These are phyloP conservation scores for Ustilago lituana DNA, from an alignment of 1,284 basidiomycete genomes.

Conservation along the genomic window DNA sequence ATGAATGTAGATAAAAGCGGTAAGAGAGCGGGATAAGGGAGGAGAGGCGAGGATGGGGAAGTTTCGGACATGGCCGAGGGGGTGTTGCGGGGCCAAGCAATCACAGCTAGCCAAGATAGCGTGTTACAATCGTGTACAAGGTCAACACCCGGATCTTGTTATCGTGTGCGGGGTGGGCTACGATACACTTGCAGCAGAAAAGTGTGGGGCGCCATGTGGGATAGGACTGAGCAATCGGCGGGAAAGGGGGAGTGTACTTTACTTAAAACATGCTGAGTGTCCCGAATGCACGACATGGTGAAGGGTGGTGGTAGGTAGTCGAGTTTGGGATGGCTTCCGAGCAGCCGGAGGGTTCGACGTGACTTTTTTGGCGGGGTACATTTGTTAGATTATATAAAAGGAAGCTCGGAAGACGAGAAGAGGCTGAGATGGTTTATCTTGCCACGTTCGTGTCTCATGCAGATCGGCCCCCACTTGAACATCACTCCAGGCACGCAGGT, in stretches of 20 bases:
- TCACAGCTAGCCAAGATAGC: slow-evolving; percentile 30
- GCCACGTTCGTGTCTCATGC: no score
- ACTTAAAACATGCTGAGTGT: no score
- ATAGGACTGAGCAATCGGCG: no score
- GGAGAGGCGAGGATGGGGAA: slow-evolving; percentile 9
- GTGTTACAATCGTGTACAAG: background rate
- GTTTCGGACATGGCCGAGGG: slow-evolving; percentile 43
- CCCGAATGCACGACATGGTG: slow-evolving; percentile 5
- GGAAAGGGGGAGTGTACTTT: background rate
- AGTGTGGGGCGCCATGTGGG: slow-evolving; percentile 47
- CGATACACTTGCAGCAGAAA: background rate
- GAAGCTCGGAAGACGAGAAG: slow-evolving; percentile 28
- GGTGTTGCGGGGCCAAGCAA: slow-evolving; percentile 37
- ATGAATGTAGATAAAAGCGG: no score
- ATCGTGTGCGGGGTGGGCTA: background rate
- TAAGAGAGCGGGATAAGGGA: background rate
- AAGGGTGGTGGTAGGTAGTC: slow-evolving; percentile 14
- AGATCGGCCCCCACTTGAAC: slow-evolving; percentile 7
- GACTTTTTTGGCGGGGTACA: slow-evolving; percentile 16
- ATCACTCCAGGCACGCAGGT: no score
- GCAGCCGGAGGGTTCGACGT: slow-evolving; percentile 14
- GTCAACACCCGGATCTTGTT: slow-evolving; percentile 30
- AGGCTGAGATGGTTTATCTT: background rate
- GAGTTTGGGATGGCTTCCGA: slow-evolving; percentile 17
- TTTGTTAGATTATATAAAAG: slow-evolving; percentile 12